A percentile compares a stretch with the other conserved stretches of the same genome.
Evolutionary conservation across 495 filamentous ascomycete genomes (phyloP).

Genomic region (Baudoinia panamericana): DNA sequence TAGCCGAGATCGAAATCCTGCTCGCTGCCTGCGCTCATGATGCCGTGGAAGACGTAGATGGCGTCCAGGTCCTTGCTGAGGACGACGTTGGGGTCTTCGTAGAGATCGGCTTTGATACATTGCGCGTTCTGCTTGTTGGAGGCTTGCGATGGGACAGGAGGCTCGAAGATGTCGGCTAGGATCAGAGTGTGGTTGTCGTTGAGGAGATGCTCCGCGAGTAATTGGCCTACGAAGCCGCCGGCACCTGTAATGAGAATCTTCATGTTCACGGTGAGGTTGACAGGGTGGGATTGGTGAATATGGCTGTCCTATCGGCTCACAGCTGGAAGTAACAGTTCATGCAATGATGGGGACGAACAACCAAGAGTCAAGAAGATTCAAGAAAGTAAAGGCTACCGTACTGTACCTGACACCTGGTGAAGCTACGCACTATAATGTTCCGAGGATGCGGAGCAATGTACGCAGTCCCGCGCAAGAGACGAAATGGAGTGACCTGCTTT

Average conservation of each 20-base stretch:
- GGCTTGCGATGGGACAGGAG: conserved; percentile 19
- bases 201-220: conserved; percentile 25
- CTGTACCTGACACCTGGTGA: too few relatives aligned
- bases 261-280: too few relatives aligned
- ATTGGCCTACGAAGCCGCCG: conserved; percentile 28
- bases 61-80: conserved; percentile 36
- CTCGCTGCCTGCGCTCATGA: conserved; percentile 71
- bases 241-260: conserved; percentile 29
- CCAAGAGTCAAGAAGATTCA: too few relatives aligned
- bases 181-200: conserved; percentile 17
- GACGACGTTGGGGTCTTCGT: conserved; percentile 10
- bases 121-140: conserved; percentile 7
- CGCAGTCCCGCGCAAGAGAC: too few relatives aligned
- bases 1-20: conserved; percentile 62
- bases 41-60: conserved; percentile 70
- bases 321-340: too few relatives aligned
- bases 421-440: too few relatives aligned
- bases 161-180: conserved; percentile 26
- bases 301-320: too few relatives aligned
- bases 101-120: conserved; percentile 23
- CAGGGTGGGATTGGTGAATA: too few relatives aligned
- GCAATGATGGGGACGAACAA: too few relatives aligned
- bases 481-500: too few relatives aligned
- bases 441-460: too few relatives aligned
- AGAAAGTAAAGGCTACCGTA: too few relatives aligned